Base-by-base conservation (phyloP, 495 filamentous ascomycete genomes). In the Collariella sp. region DNA sequence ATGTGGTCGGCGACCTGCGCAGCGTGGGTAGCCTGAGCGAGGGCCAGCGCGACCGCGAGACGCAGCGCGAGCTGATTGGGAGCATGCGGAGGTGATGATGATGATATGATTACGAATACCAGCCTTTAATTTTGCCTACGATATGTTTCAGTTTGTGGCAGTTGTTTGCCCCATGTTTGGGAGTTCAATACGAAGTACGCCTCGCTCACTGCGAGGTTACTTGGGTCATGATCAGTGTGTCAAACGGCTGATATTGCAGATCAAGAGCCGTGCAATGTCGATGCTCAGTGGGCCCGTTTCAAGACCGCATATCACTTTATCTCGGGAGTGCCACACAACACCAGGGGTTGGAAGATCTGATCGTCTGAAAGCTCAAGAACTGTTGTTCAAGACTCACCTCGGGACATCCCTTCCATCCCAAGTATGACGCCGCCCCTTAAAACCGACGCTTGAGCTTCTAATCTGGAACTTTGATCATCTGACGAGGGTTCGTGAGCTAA, bases 1-100 rank as follows among this genome's bases (percentile, higher is more conserved):
- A 99, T 70, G 89, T 99, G 3, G 91, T 99, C n/a, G 93, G 91
- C 31, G 91, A 97, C 67, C 76, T 99, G 65, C 79, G 93, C 64
- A 97, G 93, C 86, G 81, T 96, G 57, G 80, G 80, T 34, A 79
- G 86, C 33, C 73, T 99, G 65, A 91, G 88, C 53, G 88, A 96
- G 70, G 80, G 86, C 38, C 89, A 87, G 64, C 84, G 79, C 59
- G 93, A 96, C 31, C 82, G 84, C 59, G 89, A 89, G 39, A 83
- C 88, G 46, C 93, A 97, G 65, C 76, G 82, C 67, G 94, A 97
- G 72, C 85, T 97, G 77, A 96, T 99, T 64, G 82, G 81, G 33
- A 83, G 83, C 59, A 87, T 89, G 79, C 44, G 54, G 58, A 62
- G 61, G 51, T 62, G 55, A 65, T 36, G 43, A 24, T 12, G 40